Evolutionary conservation across 2,329 filamentous ascomycete genomes (phyloP).

Genomic region (Zymoseptoria tritici): DNA sequence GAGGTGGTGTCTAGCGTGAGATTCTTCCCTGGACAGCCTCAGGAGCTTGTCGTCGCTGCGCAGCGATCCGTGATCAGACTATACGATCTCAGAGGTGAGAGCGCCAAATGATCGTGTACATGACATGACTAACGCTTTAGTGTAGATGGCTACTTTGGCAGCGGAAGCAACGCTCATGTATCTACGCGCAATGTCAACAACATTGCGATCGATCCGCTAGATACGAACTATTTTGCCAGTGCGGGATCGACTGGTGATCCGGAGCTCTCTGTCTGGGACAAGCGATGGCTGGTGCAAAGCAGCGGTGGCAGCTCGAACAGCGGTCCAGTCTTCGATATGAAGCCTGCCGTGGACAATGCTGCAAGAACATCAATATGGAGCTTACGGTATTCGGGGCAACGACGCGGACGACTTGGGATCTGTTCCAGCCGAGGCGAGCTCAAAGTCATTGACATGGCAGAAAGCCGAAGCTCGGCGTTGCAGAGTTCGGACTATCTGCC

Average conservation of each 20-base stretch:
- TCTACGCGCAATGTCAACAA: conserved; percentile 57
- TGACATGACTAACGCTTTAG: not conserved
- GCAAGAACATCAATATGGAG: conserved; percentile 52
- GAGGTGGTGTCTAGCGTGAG: conserved; percentile 76
- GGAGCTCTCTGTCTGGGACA: conserved; percentile 70
- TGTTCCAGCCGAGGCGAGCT: conserved; percentile 54
- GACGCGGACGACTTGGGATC: conserved; percentile 50
- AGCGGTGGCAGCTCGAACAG: conserved; percentile 48
- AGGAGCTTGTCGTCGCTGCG: conserved; percentile 67
- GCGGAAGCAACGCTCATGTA: conserved; percentile 33
- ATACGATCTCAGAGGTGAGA: conserved; percentile 66
- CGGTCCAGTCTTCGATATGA: conserved; percentile 51
- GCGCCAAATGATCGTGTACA: not conserved
- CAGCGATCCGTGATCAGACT: conserved; percentile 67
- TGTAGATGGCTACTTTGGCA: conserved; percentile 19
- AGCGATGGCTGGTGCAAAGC: conserved; percentile 42
- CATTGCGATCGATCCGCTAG: conserved; percentile 68
- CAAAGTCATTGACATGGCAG: conserved; percentile 34
- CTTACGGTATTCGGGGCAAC: conserved; percentile 52
- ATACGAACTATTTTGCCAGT: conserved; percentile 78
- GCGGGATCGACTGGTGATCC: conserved; percentile 65
- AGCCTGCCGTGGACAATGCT: conserved; percentile 45
- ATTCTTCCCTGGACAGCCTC: conserved; percentile 71
- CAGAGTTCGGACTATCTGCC: conserved; percentile 16
- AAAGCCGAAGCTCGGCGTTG: conserved; percentile 14